Conservation (phyloP, 441 rosid species). For the Erodium trifolium region DNA sequence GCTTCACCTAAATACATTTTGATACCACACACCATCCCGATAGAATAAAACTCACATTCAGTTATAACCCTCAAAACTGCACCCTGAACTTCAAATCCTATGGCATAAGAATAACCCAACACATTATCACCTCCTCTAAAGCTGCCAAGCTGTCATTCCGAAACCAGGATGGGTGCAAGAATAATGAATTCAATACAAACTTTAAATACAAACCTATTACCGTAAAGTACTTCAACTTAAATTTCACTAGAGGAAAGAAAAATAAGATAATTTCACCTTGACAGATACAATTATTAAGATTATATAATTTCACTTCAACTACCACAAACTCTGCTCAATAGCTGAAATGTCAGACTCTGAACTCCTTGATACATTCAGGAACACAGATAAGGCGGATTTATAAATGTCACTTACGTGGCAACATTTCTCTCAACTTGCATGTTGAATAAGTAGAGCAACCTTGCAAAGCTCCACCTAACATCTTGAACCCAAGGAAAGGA, state of each 20-base stretch:
- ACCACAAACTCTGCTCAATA: neutral
- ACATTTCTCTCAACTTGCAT: constrained; percentile 85
- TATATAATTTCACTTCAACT: neutral
- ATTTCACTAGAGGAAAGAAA: neutral
- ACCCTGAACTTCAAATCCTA: neutral
- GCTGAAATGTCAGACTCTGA: neutral
- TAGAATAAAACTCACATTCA: neutral
- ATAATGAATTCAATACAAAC: neutral
- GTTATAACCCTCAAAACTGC: neutral
- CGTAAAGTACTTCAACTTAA: neutral
- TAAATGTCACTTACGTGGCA: constrained; percentile 58
- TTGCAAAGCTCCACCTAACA: constrained; percentile 60
- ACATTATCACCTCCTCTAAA: neutral
- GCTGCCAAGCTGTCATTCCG: neutral
- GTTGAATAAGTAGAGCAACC: constrained; percentile 74
- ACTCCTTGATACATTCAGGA: neutral
- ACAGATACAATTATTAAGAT: neutral
- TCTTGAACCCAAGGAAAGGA: constrained; percentile 65
- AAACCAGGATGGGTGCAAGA: neutral
- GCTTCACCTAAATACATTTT: neutral
- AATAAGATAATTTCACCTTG: neutral
- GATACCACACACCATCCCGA: neutral
- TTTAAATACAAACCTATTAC: neutral
- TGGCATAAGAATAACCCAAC: neutral
- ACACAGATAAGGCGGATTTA: neutral